phyloP scores from a whole-genome alignment of 2,329 filamentous ascomycete species.

The Paecilomyces variotii region DNA sequence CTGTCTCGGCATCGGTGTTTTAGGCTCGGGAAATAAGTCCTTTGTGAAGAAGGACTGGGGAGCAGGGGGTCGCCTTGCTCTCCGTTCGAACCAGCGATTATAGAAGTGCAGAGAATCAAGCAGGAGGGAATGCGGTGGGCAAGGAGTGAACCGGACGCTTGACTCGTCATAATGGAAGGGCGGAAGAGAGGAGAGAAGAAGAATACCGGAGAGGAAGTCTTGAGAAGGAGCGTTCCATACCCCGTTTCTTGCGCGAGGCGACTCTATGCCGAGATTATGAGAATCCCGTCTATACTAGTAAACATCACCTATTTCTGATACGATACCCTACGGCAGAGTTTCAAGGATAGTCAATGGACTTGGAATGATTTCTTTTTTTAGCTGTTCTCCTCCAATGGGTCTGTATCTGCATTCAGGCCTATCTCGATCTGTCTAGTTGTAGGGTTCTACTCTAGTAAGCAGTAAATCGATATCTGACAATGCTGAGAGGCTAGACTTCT shows the following conservation, averaged over 20 bases:
- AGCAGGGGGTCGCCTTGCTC: not conserved
- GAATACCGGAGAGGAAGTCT: not conserved
- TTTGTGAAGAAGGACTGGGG: not conserved
- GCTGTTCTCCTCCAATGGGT: not conserved
- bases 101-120: not conserved
- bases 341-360: constrained; percentile 7
- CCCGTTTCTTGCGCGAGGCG: not conserved
- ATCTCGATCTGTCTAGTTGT: not conserved
- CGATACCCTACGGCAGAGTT: constrained; percentile 36
- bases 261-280: not conserved
- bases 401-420: not conserved
- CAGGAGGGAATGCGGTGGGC: not conserved
- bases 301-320: constrained; percentile 36
- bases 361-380: not conserved
- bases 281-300: constrained; percentile 22
- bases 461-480: no score
- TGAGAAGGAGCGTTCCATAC: not conserved
- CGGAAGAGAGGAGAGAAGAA: not conserved
- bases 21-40: constrained; percentile 8
- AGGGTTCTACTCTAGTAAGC: no score
- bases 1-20: constrained; percentile 6
- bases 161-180: not conserved
- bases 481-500: not conserved
- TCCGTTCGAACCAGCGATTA: not conserved
- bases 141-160: not conserved